Conservation (phyloP, 2,329 filamentous ascomycete genomes). For the Fusarium secorum region DNA sequence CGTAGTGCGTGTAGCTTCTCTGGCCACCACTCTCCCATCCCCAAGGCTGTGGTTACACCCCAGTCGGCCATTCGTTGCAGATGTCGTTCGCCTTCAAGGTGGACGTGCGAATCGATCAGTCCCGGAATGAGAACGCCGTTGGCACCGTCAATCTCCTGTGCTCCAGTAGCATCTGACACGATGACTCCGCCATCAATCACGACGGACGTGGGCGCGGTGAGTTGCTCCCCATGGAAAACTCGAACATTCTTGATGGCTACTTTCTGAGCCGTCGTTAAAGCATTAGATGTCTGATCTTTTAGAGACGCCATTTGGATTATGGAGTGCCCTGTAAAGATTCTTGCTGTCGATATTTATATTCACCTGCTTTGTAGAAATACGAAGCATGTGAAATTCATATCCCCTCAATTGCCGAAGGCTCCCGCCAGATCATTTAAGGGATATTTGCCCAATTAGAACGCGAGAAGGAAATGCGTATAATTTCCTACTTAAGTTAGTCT, state of each 20-base stretch:
- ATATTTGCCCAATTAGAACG: neutral
- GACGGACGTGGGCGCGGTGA: neutral
- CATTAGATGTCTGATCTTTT: neutral
- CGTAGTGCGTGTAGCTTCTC: neutral
- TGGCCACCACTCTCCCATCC: neutral
- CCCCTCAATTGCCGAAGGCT: neutral
- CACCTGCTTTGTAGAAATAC: neutral
- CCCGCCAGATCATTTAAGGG: neutral
- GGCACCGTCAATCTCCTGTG: neutral
- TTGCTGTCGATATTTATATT: neutral
- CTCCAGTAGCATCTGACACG: neutral
- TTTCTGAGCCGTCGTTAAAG: neutral
- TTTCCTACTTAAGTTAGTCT: too few species aligned
- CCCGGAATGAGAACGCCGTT: neutral
- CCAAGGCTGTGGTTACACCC: neutral
- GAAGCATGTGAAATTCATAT: neutral
- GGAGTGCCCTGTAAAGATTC: neutral
- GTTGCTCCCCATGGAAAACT: neutral
- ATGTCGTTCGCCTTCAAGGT: neutral
- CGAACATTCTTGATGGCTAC: neutral
- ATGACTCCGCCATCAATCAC: neutral
- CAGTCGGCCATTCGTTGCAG: neutral
- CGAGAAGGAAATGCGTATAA: neutral
- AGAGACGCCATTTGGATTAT: neutral
- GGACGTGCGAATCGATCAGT: neutral